These are phyloP conservation scores for Ophiostoma montium DNA, from an alignment of 2,329 filamentous ascomycete genomes.

Conservation along the genomic window DNA sequence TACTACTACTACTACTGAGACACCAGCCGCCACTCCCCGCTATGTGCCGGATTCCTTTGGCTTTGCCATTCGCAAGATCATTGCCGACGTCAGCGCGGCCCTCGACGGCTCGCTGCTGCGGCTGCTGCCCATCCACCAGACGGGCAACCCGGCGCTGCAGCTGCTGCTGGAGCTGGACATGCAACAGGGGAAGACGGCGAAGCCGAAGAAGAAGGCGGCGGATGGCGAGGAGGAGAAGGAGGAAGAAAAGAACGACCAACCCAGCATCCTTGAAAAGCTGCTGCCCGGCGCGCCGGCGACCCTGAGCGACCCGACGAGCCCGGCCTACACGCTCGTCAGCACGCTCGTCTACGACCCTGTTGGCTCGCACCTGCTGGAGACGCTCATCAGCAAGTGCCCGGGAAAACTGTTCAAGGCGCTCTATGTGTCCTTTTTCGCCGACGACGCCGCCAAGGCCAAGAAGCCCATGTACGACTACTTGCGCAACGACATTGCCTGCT, in stretches of 20 bases:
- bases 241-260: neutral
- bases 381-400: conserved; percentile 64
- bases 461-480: conserved; percentile 55
- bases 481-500: conserved; percentile 80
- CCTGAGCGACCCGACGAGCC: conserved; percentile 57
- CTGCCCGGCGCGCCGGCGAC: conserved; percentile 62
- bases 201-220: conserved; percentile 19
- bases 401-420: conserved; percentile 85
- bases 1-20: neutral
- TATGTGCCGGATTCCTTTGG: conserved; percentile 68
- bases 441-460: conserved; percentile 29
- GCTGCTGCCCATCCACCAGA: conserved; percentile 73
- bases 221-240: conserved; percentile 14
- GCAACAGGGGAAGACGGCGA: conserved; percentile 48
- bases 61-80: conserved; percentile 65
- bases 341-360: conserved; percentile 80
- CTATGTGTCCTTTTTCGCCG: conserved; percentile 65
- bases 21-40: conserved; percentile 15
- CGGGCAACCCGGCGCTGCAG: conserved; percentile 88
- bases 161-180: conserved; percentile 80
- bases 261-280: conserved; percentile 56
- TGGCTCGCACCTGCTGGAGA: conserved; percentile 80
- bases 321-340: conserved; percentile 64
- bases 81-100: conserved; percentile 57
- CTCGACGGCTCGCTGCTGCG: conserved; percentile 71